phyloP scores from a whole-genome alignment of 2,329 filamentous ascomycete species.

The Exophiala viscosa region DNA sequence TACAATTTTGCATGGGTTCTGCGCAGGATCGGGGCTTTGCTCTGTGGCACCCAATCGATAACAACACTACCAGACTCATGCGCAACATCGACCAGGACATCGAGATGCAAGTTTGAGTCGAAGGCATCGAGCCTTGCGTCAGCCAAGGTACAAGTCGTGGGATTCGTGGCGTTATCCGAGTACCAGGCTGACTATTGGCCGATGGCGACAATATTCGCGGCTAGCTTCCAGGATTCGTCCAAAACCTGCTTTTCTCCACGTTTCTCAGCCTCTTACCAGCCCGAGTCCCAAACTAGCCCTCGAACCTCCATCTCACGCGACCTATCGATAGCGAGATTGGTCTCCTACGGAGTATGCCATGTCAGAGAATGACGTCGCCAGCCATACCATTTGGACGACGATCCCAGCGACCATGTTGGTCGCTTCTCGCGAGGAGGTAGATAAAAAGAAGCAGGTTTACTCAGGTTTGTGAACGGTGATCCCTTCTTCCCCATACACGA shows the following conservation, averaged over 20 bases:
- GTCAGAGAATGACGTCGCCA: constrained; percentile 3
- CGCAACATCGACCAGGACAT: constrained; percentile 4
- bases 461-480: neutral
- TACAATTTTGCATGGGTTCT: neutral
- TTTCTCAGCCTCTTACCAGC: neutral
- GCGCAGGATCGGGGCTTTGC: neutral
- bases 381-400: neutral
- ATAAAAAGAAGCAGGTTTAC: neutral
- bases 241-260: constrained; percentile 17
- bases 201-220: neutral
- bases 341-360: no score
- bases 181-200: constrained; percentile 9
- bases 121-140: constrained; percentile 11
- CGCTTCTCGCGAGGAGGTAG: neutral
- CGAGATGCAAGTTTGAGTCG: constrained; percentile 8
- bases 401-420: no score
- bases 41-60: constrained; percentile 18
- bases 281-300: neutral
- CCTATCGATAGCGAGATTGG: no score
- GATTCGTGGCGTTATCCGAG: neutral
- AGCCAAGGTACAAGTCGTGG: constrained; percentile 15
- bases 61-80: neutral
- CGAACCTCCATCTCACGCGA: neutral
- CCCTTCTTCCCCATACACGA: neutral
- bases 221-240: neutral